These are phyloP conservation scores for Neurospora sp. DNA, from an alignment of 495 filamentous ascomycete species.

Conservation along the genomic window DNA sequence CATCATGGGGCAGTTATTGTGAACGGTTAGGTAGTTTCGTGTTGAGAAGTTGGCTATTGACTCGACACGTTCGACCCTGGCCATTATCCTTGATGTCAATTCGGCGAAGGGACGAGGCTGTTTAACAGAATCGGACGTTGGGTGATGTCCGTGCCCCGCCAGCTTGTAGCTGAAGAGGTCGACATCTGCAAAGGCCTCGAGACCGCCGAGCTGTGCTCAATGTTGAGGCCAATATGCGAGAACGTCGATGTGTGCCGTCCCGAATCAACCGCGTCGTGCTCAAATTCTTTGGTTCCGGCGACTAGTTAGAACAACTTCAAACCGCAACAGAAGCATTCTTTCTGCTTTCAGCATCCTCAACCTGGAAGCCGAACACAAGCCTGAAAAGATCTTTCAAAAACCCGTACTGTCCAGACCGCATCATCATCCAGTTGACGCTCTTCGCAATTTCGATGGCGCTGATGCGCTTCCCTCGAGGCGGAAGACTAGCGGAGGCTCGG, in stretches of 20 bases:
- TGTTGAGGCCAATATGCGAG: background rate
- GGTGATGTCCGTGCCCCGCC: background rate
- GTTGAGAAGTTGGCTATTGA: background rate
- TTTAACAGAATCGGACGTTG: background rate
- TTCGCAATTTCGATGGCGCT: constrained; percentile 62
- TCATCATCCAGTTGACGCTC: constrained; percentile 61
- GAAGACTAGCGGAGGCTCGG: constrained; percentile 39
- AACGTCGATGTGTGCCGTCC: background rate
- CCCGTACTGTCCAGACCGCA: constrained; percentile 41
- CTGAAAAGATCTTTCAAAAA: constrained; percentile 74
- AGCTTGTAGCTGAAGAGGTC: background rate
- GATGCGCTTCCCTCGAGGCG: constrained; percentile 46
- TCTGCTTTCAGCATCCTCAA: constrained; percentile 57
- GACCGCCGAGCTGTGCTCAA: background rate
- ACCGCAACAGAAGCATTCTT: constrained; percentile 41
- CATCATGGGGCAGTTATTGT: background rate
- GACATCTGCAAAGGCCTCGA: background rate
- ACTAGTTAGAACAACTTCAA: constrained; percentile 4
- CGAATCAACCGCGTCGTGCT: background rate
- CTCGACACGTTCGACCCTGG: background rate
- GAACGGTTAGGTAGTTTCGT: background rate
- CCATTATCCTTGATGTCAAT: background rate
- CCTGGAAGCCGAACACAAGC: constrained; percentile 72
- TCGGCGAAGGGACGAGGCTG: background rate
- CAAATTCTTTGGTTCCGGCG: background rate